Evolutionary conservation across 2,329 filamentous ascomycete genomes (phyloP).

Genomic region (Elsinoe fawcettii): DNA sequence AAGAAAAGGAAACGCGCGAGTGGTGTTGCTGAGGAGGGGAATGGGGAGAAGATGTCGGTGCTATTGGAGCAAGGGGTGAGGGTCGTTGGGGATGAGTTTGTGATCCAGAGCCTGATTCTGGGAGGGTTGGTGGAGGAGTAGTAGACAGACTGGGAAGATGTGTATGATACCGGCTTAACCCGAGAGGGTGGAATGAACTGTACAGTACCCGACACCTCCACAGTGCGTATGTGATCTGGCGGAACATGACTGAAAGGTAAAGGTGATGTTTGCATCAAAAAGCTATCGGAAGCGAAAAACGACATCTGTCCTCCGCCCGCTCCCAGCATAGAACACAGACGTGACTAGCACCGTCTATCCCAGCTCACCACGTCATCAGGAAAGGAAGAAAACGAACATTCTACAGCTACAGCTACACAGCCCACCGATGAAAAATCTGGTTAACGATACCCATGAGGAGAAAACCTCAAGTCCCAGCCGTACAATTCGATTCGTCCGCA

Average conservation of each 20-base stretch:
- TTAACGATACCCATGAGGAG: not conserved
- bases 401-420: not conserved
- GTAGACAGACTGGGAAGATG: not conserved
- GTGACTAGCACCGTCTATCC: not conserved
- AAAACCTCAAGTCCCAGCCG: not conserved
- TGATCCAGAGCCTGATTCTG: slow-evolving; percentile 87
- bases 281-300: not conserved
- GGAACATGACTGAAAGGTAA: not conserved
- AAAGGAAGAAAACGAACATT: not conserved
- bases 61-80: slow-evolving; percentile 46
- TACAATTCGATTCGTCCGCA: not conserved
- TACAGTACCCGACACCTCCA: too few relatives aligned
- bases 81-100: slow-evolving; percentile 74
- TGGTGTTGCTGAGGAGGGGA: slow-evolving; percentile 26
- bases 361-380: not conserved
- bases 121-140: slow-evolving; percentile 64
- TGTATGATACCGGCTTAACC: not conserved
- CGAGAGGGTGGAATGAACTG: not conserved
- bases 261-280: not conserved
- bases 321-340: not conserved
- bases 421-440: not conserved
- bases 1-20: slow-evolving; percentile 40
- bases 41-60: slow-evolving; percentile 24
- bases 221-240: not conserved
- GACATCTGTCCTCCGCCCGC: not conserved